Evolutionary conservation across 2,329 filamentous ascomycete genomes (phyloP).

Genomic region (Trichophyton simii): DNA sequence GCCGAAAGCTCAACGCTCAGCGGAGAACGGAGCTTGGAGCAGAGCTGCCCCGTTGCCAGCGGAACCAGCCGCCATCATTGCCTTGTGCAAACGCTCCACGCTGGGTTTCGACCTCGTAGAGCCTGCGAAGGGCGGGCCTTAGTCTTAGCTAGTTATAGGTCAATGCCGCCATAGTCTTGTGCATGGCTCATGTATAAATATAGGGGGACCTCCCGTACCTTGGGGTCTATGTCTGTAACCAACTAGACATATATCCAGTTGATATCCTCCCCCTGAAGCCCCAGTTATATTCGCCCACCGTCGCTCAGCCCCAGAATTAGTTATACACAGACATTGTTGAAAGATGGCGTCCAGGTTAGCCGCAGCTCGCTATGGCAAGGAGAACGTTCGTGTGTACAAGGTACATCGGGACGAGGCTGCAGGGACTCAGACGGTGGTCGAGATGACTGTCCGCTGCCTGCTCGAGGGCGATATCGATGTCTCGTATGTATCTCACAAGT

Average conservation of each 20-base stretch:
- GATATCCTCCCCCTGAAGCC: background rate
- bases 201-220: background rate
- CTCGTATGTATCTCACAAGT: slow-evolving; percentile 44
- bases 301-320: background rate
- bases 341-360: slow-evolving; percentile 21
- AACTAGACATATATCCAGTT: background rate
- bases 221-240: background rate
- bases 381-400: slow-evolving; percentile 97
- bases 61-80: background rate
- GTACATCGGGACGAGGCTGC: slow-evolving; percentile 67
- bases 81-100: background rate
- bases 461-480: slow-evolving; percentile 85
- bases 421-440: slow-evolving; percentile 70
- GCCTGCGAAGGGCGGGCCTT: background rate
- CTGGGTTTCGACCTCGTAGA: background rate
- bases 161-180: background rate
- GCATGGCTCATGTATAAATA: background rate
- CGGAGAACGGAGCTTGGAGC: background rate
- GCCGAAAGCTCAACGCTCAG: background rate
- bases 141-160: background rate
- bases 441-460: slow-evolving; percentile 89
- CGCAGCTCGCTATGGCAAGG: slow-evolving; percentile 49
- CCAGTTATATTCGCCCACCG: background rate
- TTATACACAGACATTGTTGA: background rate
- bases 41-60: background rate